A percentile compares a stretch with the other conserved stretches of the same genome.
phyloP scores from a whole-genome alignment of 805 yeast species.

The Saturnispora besseyi region DNA sequence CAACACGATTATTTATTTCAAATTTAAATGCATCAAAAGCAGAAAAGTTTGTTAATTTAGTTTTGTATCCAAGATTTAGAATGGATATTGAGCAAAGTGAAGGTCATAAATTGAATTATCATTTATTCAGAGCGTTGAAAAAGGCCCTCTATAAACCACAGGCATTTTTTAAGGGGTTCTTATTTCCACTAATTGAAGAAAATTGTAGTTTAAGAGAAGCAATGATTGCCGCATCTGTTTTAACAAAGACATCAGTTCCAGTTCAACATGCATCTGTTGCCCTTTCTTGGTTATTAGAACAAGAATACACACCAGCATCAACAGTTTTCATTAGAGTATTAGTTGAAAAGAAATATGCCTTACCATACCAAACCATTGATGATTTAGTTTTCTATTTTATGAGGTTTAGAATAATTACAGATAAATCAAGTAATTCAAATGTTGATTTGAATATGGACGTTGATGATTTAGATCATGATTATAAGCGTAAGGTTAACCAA shows the following conservation, averaged over 20 bases:
- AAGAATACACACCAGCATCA: slow-evolving; percentile 80
- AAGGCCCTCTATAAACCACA: slow-evolving; percentile 94
- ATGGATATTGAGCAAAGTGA: slow-evolving; percentile 62
- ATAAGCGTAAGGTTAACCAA: slow-evolving; percentile 24
- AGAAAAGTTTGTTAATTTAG: slow-evolving; percentile 65
- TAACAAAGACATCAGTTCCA: slow-evolving; percentile 85
- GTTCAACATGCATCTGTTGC: slow-evolving; percentile 96
- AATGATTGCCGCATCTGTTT: slow-evolving; percentile 85
- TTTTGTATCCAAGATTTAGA: slow-evolving; percentile 65
- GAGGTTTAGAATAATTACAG: slow-evolving; percentile 67
- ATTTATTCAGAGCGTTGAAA: slow-evolving; percentile 82
- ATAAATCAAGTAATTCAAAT: slow-evolving; percentile 15
- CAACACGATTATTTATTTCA: slow-evolving; percentile 88
- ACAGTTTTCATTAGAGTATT: slow-evolving; percentile 85
- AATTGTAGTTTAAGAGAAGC: slow-evolving; percentile 92
- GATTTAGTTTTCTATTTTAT: slow-evolving; percentile 90
- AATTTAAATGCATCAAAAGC: slow-evolving; percentile 82
- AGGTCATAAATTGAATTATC: slow-evolving; percentile 79
- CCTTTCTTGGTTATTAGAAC: slow-evolving; percentile 68
- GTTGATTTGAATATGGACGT: slow-evolving; percentile 19
- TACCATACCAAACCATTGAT: slow-evolving; percentile 94
- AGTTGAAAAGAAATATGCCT: slow-evolving; percentile 89
- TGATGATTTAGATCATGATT: slow-evolving; percentile 23
- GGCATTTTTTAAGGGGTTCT: slow-evolving; percentile 93
- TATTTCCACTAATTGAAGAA: slow-evolving; percentile 83